Conservation (phyloP, 106 monocot genomes). For the Dendrobium chrysotoxum region DNA sequence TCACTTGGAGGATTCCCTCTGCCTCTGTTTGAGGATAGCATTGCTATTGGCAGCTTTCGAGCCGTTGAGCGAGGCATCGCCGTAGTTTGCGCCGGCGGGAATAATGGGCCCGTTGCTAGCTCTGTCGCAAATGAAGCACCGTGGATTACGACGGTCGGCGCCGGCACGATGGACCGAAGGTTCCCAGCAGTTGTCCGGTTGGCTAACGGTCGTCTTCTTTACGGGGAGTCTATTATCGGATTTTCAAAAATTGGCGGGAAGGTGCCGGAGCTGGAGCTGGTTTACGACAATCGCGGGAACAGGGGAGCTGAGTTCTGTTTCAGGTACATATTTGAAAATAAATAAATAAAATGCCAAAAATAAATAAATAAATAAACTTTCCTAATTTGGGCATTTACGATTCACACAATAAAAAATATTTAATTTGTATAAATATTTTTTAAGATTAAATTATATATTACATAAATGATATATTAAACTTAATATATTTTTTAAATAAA, state of each 20-base stretch:
- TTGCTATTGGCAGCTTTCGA: conserved; percentile 81
- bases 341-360: background rate
- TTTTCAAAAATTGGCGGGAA: conserved; percentile 42
- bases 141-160: conserved; percentile 83
- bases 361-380: too few relatives aligned
- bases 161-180: conserved; percentile 63
- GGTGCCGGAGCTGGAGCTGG: conserved; percentile 31
- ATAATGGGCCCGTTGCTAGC: conserved; percentile 58
- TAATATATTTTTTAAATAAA: too few relatives aligned
- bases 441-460: too few relatives aligned
- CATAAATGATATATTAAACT: too few relatives aligned
- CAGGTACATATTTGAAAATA: background rate
- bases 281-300: conserved; percentile 33
- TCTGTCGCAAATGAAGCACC: conserved; percentile 83
- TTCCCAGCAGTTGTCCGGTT: conserved; percentile 57
- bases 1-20: conserved; percentile 82
- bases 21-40: conserved; percentile 74
- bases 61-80: conserved; percentile 48
- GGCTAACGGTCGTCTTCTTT: conserved; percentile 48
- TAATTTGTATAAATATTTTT: too few relatives aligned
- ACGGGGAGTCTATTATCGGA: conserved; percentile 69
- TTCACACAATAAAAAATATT: too few relatives aligned
- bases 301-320: conserved; percentile 57
- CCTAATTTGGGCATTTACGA: too few relatives aligned
- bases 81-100: conserved; percentile 79